phyloP scores from a whole-genome alignment of 208 protist genomes.

The Trypanosoma congolense region DNA sequence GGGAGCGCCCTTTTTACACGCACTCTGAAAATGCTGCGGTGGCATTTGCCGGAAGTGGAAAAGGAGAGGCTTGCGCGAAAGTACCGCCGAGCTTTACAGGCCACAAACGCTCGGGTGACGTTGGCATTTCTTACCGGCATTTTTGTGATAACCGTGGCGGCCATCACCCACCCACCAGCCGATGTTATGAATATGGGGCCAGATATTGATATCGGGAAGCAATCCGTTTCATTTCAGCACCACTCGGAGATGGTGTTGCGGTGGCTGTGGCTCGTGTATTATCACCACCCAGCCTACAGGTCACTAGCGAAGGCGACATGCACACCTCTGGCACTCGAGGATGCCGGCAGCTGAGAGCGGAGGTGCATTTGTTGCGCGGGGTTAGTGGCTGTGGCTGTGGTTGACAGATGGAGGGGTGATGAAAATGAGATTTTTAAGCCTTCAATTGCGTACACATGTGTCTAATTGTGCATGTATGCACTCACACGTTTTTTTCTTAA shows the following conservation, averaged over 20 bases:
- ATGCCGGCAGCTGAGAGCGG: not conserved
- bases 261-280: conserved; percentile 84
- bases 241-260: conserved; percentile 50
- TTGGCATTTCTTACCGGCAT: conserved; percentile 50
- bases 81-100: conserved; percentile 60
- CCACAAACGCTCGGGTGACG: conserved; percentile 61
- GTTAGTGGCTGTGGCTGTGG: too few relatives aligned
- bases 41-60: conserved; percentile 32
- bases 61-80: conserved; percentile 56
- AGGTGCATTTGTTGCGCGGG: too few relatives aligned
- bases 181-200: conserved; percentile 53
- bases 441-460: too few relatives aligned
- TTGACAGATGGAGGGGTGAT: too few relatives aligned
- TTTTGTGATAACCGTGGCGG: conserved; percentile 35
- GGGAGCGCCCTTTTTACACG: conserved; percentile 54
- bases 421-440: too few relatives aligned
- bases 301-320: not conserved
- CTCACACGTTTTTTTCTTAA: too few relatives aligned
- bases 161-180: conserved; percentile 35
- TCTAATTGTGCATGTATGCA: too few relatives aligned
- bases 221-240: conserved; percentile 55
- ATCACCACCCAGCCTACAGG: conserved; percentile 79
- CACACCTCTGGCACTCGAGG: not conserved
- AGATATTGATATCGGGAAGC: conserved; percentile 45
- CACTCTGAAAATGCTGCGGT: conserved; percentile 29